Evolutionary conservation across 352 stramenopile genomes (phyloP), one percentile per base, ranked within the genome.

Genomic region (Phytophthora sojae): DNA sequence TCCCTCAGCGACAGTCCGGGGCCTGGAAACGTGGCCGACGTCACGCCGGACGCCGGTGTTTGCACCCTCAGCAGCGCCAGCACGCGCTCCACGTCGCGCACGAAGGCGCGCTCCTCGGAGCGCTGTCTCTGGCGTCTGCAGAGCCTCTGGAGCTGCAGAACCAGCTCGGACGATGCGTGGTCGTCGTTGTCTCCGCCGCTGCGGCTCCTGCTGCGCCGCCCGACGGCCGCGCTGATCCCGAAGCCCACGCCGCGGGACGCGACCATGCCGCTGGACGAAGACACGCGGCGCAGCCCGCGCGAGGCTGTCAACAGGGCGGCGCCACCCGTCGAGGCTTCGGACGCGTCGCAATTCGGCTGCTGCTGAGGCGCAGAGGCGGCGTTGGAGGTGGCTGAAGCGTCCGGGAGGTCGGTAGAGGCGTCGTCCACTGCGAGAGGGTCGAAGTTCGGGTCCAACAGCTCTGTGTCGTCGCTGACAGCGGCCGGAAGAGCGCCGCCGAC

Each of bases 61-160:
- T 83, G 79, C 64, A 67, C 64, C 49, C 63, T 73, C 14, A 86
- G 30, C 17, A 89, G 65, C 37, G 64, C 45, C 56, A 93, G 53
- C 32, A 92, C 80, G 30, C 79, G 85, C 64, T 93, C 88, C 23
- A 93, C 77, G 35, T 93, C 88, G 32, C 86, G 78, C 21, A 86
- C 78, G 60, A 93, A 93, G 1, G 75, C 64, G 6, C 86, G 79
- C 64, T 93, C 88, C 30, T 95, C 88, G 0, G 77, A 76, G 4
- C 84, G 82, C 52, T 83, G 72, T n/a, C 84, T 85, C 69, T 93
- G 84, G 17, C 88, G 79, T 57, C 80, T 86, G 29, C 77, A 91
- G 7, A 95, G 68, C 26, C 75, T 69, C 61, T 92, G 84, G 6
- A 93, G 71, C 50, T 91, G 84, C 15, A 69, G 57, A 37, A 92